Base-by-base conservation (phyloP, 345 rosid genomes). In the Citrus mangshanensis region DNA sequence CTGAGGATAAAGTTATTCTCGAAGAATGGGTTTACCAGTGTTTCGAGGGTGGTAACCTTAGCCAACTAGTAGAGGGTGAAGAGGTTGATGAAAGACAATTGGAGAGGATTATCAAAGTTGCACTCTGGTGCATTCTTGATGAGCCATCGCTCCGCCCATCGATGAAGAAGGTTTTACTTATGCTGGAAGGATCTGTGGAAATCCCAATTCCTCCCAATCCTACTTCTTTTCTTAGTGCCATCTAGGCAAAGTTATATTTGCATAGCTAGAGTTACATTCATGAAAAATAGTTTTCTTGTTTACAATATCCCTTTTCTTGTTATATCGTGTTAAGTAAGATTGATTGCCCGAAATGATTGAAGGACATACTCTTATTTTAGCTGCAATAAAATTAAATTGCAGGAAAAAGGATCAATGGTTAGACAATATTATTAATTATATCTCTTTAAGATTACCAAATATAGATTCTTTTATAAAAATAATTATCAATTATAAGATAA, bases 1-100 rank as follows among this genome's bases (percentile, higher is more conserved):
- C 77, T 1, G 75, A 72, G 27, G 35, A 10, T 1, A 70, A 84
- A 75, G 70, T 27, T 14, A 30, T 85, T 49, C 83, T 85, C 55
- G 82, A 78, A 37, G 76, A 77, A 1, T 77, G 80, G 84, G 85
- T 72, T 72, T 46, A 68, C 34, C 19, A 78, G 0, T 82, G 82
- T 54, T 85, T 75, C 49, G 63, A 30, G 70, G 30, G 10, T 2
- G 77, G 82, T 1, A 59, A 76, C 32, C 6, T 62, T 4, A 38
- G 30, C 2, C 68, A 68, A 46, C 22, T 78, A 2, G 70, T 12
- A 13, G 46, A 79, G 1, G 82, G 54, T 21, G 79, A 85, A 70
- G 72, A 49, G 18, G 81, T 66, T 2, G 81, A 82, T 7, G 1
- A 27, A 12, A 27, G 2, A 25, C 14, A 67, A 5, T 42, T 42